Evolutionary conservation across 2,329 filamentous ascomycete genomes (phyloP), one percentile per base, ranked within the genome.

Genomic region (Sclerotinia subarctica): DNA sequence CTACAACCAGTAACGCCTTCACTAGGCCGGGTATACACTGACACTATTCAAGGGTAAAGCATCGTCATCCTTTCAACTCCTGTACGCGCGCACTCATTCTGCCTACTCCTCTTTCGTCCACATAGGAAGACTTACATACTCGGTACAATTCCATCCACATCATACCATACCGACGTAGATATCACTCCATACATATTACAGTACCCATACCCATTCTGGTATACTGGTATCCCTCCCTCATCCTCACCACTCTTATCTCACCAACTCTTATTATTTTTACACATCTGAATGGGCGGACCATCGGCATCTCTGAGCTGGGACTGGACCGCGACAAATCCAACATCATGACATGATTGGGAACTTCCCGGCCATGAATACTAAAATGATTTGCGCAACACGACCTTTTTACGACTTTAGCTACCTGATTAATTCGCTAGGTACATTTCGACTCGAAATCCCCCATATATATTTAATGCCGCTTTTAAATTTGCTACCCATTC

Each of bases 371-470:
- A 59, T 29, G n/a, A 46, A 52, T 13, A 24, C 49, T 26, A 52
- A 24, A 49, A 52, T 21, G 44, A n/a, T 49, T 24, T 49, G 7
- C 21, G 17, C 26, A 53, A 26, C 44, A 47, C 44, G 44, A 53
- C 35, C 26, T 17, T 42, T 42, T 42, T 42, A 53, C 51, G 17
- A 53, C 51, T 42, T 15, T n/a, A 13, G 13, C 38, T 13, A 38
- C 38, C 35, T 35, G 1, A 35, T 35, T 35, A 35, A 11, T 13
- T 54, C 32, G 7, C 19, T 53, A 35, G 38, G 15, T 42, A 42
- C 38, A 17, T 52, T 66, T 66, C 64, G 64, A 66, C 54, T 60
- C 32, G 60, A 66, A 32, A 26, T 59, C 17, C 21, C 7, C 5
- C n/a, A 49, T 47, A 29, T 51, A 29, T 21, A 15, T 47, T 35